phyloP scores from a whole-genome alignment of 139 green algal genomes.

The Axilococcus clingmanii region DNA sequence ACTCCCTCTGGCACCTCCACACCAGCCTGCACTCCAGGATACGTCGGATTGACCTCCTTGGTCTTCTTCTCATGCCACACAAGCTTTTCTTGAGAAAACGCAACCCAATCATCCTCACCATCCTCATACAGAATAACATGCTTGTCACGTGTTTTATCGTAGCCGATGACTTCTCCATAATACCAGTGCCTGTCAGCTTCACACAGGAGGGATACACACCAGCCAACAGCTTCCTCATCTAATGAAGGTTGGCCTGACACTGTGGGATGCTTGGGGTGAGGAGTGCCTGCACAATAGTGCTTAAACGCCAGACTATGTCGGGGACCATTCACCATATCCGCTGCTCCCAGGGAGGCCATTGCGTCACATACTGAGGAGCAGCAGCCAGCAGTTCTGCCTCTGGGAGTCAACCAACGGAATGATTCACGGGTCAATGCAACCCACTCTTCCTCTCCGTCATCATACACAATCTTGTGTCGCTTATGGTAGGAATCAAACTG shows the following conservation, averaged over 20 bases:
- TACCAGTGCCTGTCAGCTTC: constrained; percentile 23
- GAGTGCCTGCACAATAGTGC: neutral
- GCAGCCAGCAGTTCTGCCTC: constrained; percentile 9
- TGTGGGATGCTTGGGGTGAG: neutral
- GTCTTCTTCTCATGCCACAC: constrained; percentile 21
- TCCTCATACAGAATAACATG: constrained; percentile 46
- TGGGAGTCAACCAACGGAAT: constrained; percentile 27
- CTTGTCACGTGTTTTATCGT: constrained; percentile 10
- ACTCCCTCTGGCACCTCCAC: constrained; percentile 6
- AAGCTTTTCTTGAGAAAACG: constrained; percentile 38
- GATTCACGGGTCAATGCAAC: constrained; percentile 28
- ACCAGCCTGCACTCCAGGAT: neutral
- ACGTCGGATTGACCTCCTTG: neutral
- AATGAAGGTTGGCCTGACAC: neutral
- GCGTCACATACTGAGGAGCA: constrained; percentile 1
- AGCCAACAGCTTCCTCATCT: constrained; percentile 12
- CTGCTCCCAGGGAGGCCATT: constrained; percentile 27
- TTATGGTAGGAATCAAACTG: constrained; percentile 17
- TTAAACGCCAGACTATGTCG: neutral
- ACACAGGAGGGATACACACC: constrained; percentile 40
- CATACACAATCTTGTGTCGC: constrained; percentile 43
- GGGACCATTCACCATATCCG: constrained; percentile 1
- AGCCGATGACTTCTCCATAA: constrained; percentile 20
- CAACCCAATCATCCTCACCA: constrained; percentile 63
- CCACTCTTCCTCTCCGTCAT: constrained; percentile 53